Base-by-base conservation (phyloP, 768 basidiomycete genomes). In the Pholiota molesta region DNA sequence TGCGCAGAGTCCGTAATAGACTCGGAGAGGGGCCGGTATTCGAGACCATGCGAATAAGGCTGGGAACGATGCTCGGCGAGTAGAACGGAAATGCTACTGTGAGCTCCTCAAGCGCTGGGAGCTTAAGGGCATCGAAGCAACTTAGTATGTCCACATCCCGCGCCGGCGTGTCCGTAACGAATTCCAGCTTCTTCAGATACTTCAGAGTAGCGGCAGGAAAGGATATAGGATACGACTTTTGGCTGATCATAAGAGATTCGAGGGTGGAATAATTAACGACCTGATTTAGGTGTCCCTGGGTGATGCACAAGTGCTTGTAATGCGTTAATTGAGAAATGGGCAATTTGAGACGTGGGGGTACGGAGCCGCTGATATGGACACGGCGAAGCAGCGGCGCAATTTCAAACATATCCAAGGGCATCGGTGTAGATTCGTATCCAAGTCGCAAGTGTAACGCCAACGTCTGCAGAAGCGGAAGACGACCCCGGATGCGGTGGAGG, bases 231-330 rank as follows among this genome's bases (percentile, higher is more conserved):
- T 51, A 35, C 19, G 16, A 3, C 35, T 49, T 45, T 35, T 58
- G 57, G 45, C 57, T 58, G 29, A 58, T 58, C 45, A 58, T 51
- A n/a, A 58, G 33, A 5, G 57, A 35, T 31, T 58, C 57, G 31
- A 58, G 35, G 11, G 47, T 37, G 13, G 16, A 31, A n/a, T 51
- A 58, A 33, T 19, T 3, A 13, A 35, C 31, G 35, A 58, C 21
- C n/a, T 37, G 45, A 5, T 19, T 23, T 26, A 58, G 31, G 19
- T 19, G 33, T 7, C 26, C 17, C 31, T 51, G 45, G 21, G 47
- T 39, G 47, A 49, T 49, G 45, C 23, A 49, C 21, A 58, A 17
- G 35, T 58, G 57, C 21, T 58, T 58, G 57, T 58, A 58, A 31
- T 58, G 57, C 31, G 21, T 11, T 7, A 58, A 35, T 33, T 58